Conservation (phyloP, 2,329 filamentous ascomycete genomes). For the Colletotrichum eleusines region DNA sequence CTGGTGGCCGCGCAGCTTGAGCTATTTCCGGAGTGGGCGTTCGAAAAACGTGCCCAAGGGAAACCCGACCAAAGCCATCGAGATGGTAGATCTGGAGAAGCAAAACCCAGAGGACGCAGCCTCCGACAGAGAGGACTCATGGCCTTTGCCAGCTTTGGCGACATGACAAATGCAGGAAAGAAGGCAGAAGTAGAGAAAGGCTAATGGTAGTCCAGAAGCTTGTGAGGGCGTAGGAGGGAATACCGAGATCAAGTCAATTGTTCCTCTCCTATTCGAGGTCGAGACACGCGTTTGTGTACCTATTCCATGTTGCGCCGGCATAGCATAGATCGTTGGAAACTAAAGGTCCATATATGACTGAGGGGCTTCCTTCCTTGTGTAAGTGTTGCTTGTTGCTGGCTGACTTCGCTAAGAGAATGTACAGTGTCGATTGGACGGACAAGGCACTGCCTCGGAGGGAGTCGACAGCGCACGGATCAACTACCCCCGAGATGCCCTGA, state of each 20-base stretch:
- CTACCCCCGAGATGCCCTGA: neutral
- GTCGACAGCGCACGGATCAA: neutral
- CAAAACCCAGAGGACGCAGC: neutral
- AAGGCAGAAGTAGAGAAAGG: neutral
- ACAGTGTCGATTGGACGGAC: neutral
- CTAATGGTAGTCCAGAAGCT: neutral
- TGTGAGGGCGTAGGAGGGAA: neutral
- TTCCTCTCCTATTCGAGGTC: neutral
- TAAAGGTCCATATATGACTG: neutral
- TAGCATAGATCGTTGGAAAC: neutral
- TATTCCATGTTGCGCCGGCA: too few species aligned
- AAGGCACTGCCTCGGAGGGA: neutral
- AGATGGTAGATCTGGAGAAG: slow-evolving; percentile 36
- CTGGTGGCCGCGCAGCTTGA: slow-evolving; percentile 4
- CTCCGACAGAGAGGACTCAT: neutral
- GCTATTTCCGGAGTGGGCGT: neutral
- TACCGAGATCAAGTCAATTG: too few species aligned
- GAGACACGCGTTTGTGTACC: neutral
- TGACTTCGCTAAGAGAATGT: too few species aligned
- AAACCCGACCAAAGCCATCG: neutral
- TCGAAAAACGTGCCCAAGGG: neutral
- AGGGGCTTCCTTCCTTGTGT: neutral
- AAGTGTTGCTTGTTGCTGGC: neutral
- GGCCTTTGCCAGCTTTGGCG: neutral
- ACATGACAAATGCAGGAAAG: neutral